Base-by-base conservation (phyloP, 2,329 filamentous ascomycete genomes). In the Diaporthe sp. region DNA sequence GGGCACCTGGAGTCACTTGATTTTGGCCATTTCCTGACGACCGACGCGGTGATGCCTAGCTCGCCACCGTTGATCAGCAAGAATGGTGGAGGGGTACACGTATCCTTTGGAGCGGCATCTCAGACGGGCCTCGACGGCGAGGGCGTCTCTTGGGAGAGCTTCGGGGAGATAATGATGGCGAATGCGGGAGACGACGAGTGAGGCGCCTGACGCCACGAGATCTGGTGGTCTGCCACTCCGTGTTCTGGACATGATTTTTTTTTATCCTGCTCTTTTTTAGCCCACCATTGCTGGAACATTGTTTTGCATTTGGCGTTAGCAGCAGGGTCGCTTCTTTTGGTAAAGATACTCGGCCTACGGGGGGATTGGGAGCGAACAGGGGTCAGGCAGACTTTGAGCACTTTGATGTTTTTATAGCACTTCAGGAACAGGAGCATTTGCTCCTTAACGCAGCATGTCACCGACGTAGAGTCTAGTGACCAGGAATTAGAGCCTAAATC, bases 11-110 rank as follows among this genome's bases (percentile, higher is more conserved):
- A 79, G 60, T 76, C 76, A 8, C 73, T 89, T 34, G 88, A 90
- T 78, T 89, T 90, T 80, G 84, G 84, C 51, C 85, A 83, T 42
- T 84, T 89, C 42, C 82, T 91, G 28, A 85, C 85, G 77, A 87
- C 87, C 1, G 88, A 90, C 65, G 81, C 82, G 39, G 79, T 84
- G 13, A 85, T 89, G 83, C 85, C 87, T 8, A 89, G 87, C 79
- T 89, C 88, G 13, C 87, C 89, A 49, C 85, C 88, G 7, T 62
- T 82, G 25, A 53, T 83, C 17, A 78, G 81, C n/a, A 76, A 79
- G 51, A 39, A 73, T n/a, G 49, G 46, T 49, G n/a, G 71, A 44
- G 75, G 75, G 37, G 62, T 71, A 9, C 73, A 77, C 10, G 34
- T 78, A 39, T 78, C 78, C 51, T 81, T 82, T 78, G 81, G 79